Percentiles rank a stretch among this genome's conserved stretches.
These are phyloP conservation scores for Dactylis glomerata DNA, from an alignment of 176 grass and related monocot genomes.

Conservation along the genomic window DNA sequence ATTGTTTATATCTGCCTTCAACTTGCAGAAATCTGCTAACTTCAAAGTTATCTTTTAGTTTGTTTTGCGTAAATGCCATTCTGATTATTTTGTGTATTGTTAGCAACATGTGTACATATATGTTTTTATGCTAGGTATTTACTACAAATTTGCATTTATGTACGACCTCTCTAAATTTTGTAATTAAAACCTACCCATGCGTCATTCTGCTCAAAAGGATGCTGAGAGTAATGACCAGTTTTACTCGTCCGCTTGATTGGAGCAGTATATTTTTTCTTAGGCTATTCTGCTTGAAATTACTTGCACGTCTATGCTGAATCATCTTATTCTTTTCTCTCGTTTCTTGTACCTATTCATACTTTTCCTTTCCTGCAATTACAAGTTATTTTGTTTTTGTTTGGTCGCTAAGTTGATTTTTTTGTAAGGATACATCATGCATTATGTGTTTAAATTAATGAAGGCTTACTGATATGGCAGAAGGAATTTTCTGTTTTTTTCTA, in stretches of 20 bases:
- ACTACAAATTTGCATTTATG: background rate
- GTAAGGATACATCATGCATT: slow-evolving; percentile 3
- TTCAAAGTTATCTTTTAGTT: background rate
- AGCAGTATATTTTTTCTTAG: slow-evolving; percentile 1
- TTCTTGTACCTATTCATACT: background rate
- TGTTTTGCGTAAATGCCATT: background rate
- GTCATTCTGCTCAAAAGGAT: background rate
- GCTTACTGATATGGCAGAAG: slow-evolving; percentile 27
- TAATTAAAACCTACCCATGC: slow-evolving; percentile 21
- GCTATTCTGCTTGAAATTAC: slow-evolving; percentile 16
- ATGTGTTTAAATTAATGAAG: slow-evolving; percentile 13
- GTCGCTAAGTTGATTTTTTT: background rate
- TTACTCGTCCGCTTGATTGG: slow-evolving; percentile 6
- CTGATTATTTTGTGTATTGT: background rate
- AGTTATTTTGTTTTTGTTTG: background rate
- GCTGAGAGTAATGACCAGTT: background rate
- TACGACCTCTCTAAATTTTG: slow-evolving; percentile 16
- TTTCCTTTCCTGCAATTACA: background rate
- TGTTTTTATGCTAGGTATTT: background rate
- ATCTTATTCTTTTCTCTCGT: background rate
- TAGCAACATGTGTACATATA: background rate
- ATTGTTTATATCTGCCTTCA: background rate
- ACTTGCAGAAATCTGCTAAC: background rate
- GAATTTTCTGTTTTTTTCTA: background rate
- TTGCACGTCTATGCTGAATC: background rate